Evolutionary conservation across 371 early-diverging fungal genomes (phyloP), one percentile per base, ranked within the genome.

Genomic region (Mucor racemosus): DNA sequence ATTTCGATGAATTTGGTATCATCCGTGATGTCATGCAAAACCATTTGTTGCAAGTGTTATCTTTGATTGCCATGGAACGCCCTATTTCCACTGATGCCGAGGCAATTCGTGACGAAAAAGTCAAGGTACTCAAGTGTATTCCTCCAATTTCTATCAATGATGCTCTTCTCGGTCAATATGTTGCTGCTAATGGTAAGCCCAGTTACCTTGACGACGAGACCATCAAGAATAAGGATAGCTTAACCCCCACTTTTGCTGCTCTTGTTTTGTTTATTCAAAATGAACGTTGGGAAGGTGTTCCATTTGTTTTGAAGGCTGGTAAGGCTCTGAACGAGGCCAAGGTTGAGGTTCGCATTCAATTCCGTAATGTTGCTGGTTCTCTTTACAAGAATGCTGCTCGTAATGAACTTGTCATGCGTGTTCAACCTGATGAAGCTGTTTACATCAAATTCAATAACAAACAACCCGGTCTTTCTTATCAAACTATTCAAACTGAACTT

Each of bases 1-100:
- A 99, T 87, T 99, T 99, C 90, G 99, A 99, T 79, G 94, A 97
- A 78, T 97, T 92, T 76, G 99, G 99, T 40, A 97, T 98, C 58
- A 96, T 99, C 67, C 95, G 99, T 66, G 99, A 99, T 76, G 98
- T 99, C 35, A 96, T 99, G 92, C 99, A 99, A 85, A 99, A 99
- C 85, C 54, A 99, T 77, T 71, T 98, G 62, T 79, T 97, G 46
- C 98, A 97, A 72, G 87, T 96, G 21, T 77, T 99, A 36, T 83
- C 94, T 19, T 83, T 97, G 67, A 84, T 97, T 65, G 94, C 96
- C 14, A 97, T 97, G 94, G 96, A 95, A 66, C 81, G 89, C 65
- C 97, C 97, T n/a, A 82, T 85, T 13, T 84, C 92, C 2, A 79
- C 94, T 62, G 82, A 88, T 64, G 90, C 95, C 15, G 95, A 97